Base-by-base conservation (phyloP, 768 basidiomycete genomes). In the Nevesoporus exiguus region DNA sequence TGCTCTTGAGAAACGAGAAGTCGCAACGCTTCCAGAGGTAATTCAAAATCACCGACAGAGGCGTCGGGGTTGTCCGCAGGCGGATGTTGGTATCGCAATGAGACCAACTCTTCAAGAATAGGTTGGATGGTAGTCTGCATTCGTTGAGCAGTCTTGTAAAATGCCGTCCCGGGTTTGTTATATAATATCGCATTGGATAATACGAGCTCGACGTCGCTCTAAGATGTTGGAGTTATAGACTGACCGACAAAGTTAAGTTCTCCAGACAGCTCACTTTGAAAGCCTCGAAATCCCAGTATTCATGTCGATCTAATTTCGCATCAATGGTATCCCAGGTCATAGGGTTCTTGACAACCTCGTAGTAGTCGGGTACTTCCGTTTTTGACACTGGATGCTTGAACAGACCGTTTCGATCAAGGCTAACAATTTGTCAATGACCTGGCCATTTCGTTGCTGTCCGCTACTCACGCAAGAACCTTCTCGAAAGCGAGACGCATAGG, bases 311-410 rank as follows among this genome's bases (percentile, higher is more conserved):
- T 29, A 99, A 74, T 68, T 91, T 96, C 27, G 73, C 71, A 43
- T 91, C 86, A 64, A 99, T 96, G 27, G 77, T 78, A 13, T 77
- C 77, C 85, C 95, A 94, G 56, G 86, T 88, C 92, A 97, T 97
- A 0, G 97, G 97, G 4, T 79, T 74, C 62, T 84, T 79, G 63
- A 99, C 79, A 33, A 97, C 76, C 43, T 92, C 87, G 64, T 88
- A 93, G 67, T 99, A 99, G 65, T 98, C 95, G 1, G 90, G 90
- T 0, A 95, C 92, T 37, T 88, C 82, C 1, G 72, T 74, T 60
- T 76, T 84, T 39, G 84, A 86, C 34, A 98, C 93, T 0, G 95
- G 93, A 55, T 86, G 82, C 55, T 82, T 82, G 73, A 98, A 98
- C 57, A 84, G 78, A 41, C 85, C 86, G 6, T 80, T 73, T 17